Conservation (phyloP, 495 filamentous ascomycete species). For the Aspergillus baeticus region DNA sequence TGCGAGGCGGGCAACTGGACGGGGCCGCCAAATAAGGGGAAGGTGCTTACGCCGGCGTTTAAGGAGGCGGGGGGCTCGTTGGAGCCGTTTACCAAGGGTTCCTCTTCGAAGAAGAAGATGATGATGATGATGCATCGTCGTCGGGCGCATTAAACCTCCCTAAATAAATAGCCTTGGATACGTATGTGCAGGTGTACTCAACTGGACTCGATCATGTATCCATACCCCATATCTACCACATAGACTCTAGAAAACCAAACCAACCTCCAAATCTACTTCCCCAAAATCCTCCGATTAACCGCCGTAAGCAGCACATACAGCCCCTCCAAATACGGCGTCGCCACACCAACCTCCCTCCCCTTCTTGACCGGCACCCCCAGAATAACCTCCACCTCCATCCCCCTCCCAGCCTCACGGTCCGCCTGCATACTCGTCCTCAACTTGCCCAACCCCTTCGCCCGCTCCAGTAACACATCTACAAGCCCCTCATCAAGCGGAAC, state of each 20-base stretch:
- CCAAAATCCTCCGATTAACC: conserved; percentile 27
- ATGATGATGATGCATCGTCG: too few relatives aligned
- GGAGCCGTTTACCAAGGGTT: conserved; percentile 1
- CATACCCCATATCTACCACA: too few relatives aligned
- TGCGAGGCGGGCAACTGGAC: conserved; percentile 48
- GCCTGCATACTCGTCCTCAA: conserved; percentile 56
- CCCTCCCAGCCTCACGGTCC: conserved; percentile 47
- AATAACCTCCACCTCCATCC: conserved; percentile 58
- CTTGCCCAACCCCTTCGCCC: conserved; percentile 39
- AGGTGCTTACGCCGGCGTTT: conserved; percentile 37
- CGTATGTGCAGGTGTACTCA: too few relatives aligned
- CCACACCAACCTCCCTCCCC: conserved; percentile 46
- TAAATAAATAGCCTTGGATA: too few relatives aligned
- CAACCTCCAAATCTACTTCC: too few relatives aligned
- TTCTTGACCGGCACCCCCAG: conserved; percentile 51
- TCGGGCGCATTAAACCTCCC: neutral
- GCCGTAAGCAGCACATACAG: conserved; percentile 44
- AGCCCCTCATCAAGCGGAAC: conserved; percentile 40
- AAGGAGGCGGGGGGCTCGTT: conserved; percentile 2
- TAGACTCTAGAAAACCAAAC: too few relatives aligned
- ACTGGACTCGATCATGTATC: too few relatives aligned
- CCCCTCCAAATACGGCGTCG: conserved; percentile 46
- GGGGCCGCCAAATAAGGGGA: conserved; percentile 59
- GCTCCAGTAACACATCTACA: conserved; percentile 40
- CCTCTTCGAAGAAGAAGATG: neutral